A percentile compares a stretch with the other conserved stretches of the same genome.
phyloP scores from a whole-genome alignment of 257 asterid genomes.

The Solanum pinnatisectum region DNA sequence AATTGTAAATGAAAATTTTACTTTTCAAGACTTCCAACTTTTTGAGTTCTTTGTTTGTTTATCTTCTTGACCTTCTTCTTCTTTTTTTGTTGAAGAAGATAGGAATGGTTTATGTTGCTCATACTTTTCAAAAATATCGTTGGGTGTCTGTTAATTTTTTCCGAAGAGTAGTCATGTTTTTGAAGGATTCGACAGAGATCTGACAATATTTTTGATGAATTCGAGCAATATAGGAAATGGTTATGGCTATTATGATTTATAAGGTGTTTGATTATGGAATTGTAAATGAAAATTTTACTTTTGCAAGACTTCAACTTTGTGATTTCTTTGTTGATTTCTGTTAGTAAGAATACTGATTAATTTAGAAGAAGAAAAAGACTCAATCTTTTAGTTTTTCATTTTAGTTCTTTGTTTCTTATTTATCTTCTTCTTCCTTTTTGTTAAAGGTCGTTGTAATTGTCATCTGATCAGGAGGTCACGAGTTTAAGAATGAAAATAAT shows the following conservation, averaged over 20 bases:
- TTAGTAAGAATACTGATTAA: conserved; percentile 41
- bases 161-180: neutral
- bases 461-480: neutral
- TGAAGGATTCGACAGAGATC: neutral
- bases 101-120: neutral
- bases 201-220: neutral
- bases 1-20: neutral
- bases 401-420: neutral
- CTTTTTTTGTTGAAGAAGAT: neutral
- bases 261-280: neutral
- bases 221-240: neutral
- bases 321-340: conserved; percentile 51
- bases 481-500: rapidly evolving
- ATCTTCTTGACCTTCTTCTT: neutral
- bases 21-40: neutral
- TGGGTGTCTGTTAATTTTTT: neutral
- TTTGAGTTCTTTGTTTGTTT: conserved; percentile 11
- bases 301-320: neutral
- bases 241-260: neutral
- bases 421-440: neutral
- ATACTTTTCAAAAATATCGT: neutral
- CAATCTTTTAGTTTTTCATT: neutral
- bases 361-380: neutral
- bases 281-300: neutral
- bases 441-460: neutral